phyloP scores from a whole-genome alignment of 257 asterid species.

The Schizonepeta tenuifolia region DNA sequence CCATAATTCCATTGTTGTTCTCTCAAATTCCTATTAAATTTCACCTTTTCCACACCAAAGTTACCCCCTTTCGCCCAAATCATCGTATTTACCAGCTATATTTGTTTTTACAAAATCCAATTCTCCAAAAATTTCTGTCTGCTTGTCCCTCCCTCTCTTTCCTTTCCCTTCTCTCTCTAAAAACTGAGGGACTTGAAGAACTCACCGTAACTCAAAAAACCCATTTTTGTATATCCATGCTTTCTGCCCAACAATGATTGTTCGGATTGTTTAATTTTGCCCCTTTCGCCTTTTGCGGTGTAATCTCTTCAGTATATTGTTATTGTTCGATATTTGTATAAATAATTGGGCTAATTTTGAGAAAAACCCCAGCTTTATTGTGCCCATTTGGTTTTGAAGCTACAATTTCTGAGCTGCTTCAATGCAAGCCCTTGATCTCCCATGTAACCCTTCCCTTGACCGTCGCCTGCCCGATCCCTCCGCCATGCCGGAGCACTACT shows the following conservation, averaged over 20 bases:
- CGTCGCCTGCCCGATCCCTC: constrained; percentile 49
- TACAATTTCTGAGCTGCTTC: constrained; percentile 35
- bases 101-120: constrained; percentile 22
- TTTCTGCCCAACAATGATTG: constrained; percentile 25
- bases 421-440: constrained; percentile 63
- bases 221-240: constrained; percentile 6
- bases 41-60: constrained; percentile 8
- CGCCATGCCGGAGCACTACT: constrained; percentile 49
- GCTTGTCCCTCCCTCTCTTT: background rate
- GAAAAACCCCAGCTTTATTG: constrained; percentile 39
- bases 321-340: background rate
- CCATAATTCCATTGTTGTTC: constrained; percentile 6
- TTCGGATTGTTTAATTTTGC: constrained; percentile 22
- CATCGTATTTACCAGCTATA: constrained; percentile 26
- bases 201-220: constrained; percentile 29
- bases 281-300: constrained; percentile 31
- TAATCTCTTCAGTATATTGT: constrained; percentile 18
- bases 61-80: constrained; percentile 16
- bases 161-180: constrained; percentile 20
- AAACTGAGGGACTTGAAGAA: constrained; percentile 31
- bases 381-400: constrained; percentile 22
- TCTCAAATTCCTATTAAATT: constrained; percentile 17
- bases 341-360: constrained; percentile 18
- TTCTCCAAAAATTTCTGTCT: constrained; percentile 29
- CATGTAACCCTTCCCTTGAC: constrained; percentile 48